phyloP scores from a whole-genome alignment of 768 basidiomycete genomes.

The Agaricus subrufescens region DNA sequence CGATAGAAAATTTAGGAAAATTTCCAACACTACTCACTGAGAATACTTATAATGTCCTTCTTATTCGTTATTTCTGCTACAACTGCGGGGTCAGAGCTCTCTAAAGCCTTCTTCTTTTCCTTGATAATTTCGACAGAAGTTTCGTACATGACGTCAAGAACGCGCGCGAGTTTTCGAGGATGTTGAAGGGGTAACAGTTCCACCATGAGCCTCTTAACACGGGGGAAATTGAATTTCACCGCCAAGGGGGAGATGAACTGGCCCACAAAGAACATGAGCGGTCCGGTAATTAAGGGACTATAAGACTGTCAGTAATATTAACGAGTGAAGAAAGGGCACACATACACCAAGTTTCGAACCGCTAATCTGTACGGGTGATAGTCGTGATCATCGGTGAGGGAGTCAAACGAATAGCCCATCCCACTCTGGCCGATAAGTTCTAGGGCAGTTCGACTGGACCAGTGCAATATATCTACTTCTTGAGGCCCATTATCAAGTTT shows the following conservation, averaged over 20 bases:
- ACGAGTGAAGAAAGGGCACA: not conserved
- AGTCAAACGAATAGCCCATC: conserved; percentile 26
- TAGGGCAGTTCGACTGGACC: conserved; percentile 25
- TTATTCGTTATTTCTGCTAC: conserved; percentile 30
- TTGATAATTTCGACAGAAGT: conserved; percentile 31
- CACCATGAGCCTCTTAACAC: conserved; percentile 22
- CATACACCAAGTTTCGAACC: conserved; percentile 28
- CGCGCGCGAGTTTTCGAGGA: conserved; percentile 24
- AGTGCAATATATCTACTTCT: conserved; percentile 15
- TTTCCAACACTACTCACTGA: conserved; percentile 26
- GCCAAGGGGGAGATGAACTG: conserved; percentile 6
- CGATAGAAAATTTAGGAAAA: not conserved
- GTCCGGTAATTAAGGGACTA: conserved; percentile 1
- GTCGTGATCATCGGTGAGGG: conserved; percentile 20
- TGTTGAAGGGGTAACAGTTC: conserved; percentile 25
- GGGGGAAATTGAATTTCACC: not conserved
- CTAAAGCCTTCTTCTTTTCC: conserved; percentile 30
- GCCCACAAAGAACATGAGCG: conserved; percentile 2
- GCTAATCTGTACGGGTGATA: conserved; percentile 26
- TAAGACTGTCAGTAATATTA: not conserved
- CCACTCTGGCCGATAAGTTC: conserved; percentile 27
- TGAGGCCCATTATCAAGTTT: conserved; percentile 21
- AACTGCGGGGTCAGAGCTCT: conserved; percentile 27
- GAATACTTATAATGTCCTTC: conserved; percentile 43
- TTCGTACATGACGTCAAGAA: conserved; percentile 30